Evolutionary conservation across 768 basidiomycete species (phyloP).

Genomic region (Trametes punicea): DNA sequence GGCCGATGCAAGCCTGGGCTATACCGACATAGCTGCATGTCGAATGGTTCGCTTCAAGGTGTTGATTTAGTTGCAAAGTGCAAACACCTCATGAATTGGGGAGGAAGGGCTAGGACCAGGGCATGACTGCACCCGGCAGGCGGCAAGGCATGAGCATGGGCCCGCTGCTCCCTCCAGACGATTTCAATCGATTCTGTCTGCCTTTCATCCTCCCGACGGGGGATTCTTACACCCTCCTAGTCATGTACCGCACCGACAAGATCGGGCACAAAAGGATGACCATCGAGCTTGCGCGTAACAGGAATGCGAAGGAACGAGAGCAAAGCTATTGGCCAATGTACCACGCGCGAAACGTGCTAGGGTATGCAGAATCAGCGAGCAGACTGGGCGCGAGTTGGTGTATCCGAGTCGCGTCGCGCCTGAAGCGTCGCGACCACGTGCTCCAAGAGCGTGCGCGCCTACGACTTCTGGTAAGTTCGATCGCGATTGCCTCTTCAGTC

Average conservation of each 20-base stretch:
- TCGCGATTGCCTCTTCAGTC: constrained; percentile 18
- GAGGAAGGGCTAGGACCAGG: background rate
- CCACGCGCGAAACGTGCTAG: no score
- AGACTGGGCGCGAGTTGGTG: background rate
- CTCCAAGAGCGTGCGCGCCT: background rate
- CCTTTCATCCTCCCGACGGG: no score
- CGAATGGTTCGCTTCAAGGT: no score
- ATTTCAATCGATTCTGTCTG: background rate
- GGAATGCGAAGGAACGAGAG: no score
- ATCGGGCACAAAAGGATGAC: no score
- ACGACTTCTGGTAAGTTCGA: constrained; percentile 22
- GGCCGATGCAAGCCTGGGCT: background rate
- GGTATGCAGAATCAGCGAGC: background rate
- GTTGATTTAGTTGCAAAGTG: no score
- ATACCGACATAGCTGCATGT: no score
- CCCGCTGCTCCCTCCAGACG: background rate
- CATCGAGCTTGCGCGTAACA: no score
- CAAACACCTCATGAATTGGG: background rate
- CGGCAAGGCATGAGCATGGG: background rate
- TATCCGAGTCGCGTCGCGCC: background rate
- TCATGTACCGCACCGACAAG: no score
- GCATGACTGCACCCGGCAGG: constrained; percentile 2
- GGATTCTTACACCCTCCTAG: no score
- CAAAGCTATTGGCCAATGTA: no score
- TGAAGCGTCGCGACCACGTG: constrained; percentile 5